Evolutionary conservation across 768 basidiomycete species (phyloP), one percentile per base, ranked within the genome.

Genomic region (Cyclocybe cylindracea): DNA sequence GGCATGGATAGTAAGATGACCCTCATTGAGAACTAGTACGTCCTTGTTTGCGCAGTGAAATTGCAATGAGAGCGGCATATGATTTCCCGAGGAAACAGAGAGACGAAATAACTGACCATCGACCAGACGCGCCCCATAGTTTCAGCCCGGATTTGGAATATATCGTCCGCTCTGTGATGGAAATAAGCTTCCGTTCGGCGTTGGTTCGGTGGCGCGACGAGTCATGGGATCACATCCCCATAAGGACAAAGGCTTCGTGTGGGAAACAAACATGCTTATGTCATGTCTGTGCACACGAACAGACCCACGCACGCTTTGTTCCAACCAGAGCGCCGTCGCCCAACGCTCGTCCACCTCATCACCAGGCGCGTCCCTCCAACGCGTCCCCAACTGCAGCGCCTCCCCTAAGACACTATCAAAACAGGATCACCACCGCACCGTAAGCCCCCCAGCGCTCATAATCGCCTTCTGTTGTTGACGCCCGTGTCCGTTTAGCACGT

Each of bases 21-120:
- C 24, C 39, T 1, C 29, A 44, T 38, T 48, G 36, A 24, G 37
- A 31, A 49, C 16, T 42, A 53, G 50, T 50, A 33, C 48, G 45
- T 55, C 51, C 54, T 1, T 50, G 48, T 59, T 59, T 52, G 43
- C 55, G 55, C 58, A 55, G 52, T 46, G 31, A 31, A 18, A 5
- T 19, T 19, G 19, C 24, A 24, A 24, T 3, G 5, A 3, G 24
- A 24, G 24, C 24, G 24, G 24, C 24, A 24, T 3, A 24, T 24
- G 5, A 24, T 24, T 24, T 24, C 5, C 24, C 24, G 24, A 24
- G 24, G 24, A 1, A 24, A 24, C 24, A 24, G 5, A 24, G 24
- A 24, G 24, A 24, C 24, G 24, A 24, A 24, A 24, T 24, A 24
- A 24, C 24, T 24, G 24, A 1, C 24, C 24, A 24, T 24, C 5